These are phyloP conservation scores for Rhipidocladum racemiflorum DNA, from an alignment of 176 grass and related monocot species.

Conservation along the genomic window DNA sequence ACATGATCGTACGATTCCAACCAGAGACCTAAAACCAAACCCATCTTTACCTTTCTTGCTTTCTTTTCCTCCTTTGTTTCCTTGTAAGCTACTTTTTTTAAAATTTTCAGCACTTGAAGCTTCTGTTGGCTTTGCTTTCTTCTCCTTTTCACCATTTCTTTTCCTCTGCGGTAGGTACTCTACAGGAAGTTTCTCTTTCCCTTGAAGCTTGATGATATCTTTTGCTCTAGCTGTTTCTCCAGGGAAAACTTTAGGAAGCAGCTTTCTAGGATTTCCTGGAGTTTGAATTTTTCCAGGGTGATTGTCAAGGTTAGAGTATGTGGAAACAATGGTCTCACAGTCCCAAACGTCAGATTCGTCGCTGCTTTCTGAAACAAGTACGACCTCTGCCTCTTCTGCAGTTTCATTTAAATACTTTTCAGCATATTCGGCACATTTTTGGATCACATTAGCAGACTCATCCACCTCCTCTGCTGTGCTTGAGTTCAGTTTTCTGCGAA, in stretches of 20 bases:
- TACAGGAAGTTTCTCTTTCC: slow-evolving; percentile 89
- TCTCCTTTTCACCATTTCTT: slow-evolving; percentile 61
- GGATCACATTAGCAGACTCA: slow-evolving; percentile 68
- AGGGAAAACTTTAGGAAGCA: slow-evolving; percentile 61
- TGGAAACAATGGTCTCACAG: slow-evolving; percentile 90
- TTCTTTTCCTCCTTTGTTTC: slow-evolving; percentile 97
- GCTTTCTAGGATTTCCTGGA: slow-evolving; percentile 53
- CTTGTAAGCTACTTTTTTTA: slow-evolving; percentile 37
- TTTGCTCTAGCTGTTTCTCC: slow-evolving; percentile 52
- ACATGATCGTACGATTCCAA: not conserved
- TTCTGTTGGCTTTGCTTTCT: slow-evolving; percentile 44
- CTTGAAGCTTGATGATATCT: slow-evolving; percentile 83
- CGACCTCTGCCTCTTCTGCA: slow-evolving; percentile 43
- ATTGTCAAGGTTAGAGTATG: slow-evolving; percentile 86
- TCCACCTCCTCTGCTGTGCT: slow-evolving; percentile 40
- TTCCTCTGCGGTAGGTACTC: slow-evolving; percentile 82
- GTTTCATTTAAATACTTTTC: slow-evolving; percentile 64
- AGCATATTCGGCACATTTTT: slow-evolving; percentile 76
- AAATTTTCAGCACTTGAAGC: slow-evolving; percentile 17
- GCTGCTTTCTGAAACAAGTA: slow-evolving; percentile 77
- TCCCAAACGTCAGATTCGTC: slow-evolving; percentile 90
- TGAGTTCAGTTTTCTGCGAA: slow-evolving; percentile 44
- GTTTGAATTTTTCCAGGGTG: slow-evolving; percentile 82
- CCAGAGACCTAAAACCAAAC: slow-evolving; percentile 14
- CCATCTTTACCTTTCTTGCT: slow-evolving; percentile 72